phyloP scores from a whole-genome alignment of 2,329 filamentous ascomycete species.

The Leptographium procerum region DNA sequence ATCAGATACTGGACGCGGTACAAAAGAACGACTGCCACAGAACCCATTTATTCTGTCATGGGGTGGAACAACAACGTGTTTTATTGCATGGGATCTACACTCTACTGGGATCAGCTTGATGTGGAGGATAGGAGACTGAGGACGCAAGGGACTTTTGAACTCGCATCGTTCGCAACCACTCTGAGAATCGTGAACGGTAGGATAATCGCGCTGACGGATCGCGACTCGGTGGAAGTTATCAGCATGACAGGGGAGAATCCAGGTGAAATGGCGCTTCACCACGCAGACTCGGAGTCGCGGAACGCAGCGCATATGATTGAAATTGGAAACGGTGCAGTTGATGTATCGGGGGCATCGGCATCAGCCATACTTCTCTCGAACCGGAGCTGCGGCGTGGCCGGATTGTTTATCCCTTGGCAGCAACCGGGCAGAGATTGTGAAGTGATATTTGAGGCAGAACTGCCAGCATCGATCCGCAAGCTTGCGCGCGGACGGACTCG shows the following conservation, averaged over 20 bases:
- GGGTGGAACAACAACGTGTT: constrained; percentile 45
- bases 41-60: constrained; percentile 44
- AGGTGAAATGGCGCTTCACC: constrained; percentile 27
- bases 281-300: constrained; percentile 34
- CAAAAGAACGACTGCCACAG: constrained; percentile 27
- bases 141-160: constrained; percentile 30
- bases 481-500: constrained; percentile 42
- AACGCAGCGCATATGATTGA: constrained; percentile 35
- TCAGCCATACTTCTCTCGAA: constrained; percentile 38
- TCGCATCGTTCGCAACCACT: constrained; percentile 42
- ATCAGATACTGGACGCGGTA: constrained; percentile 45
- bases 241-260: constrained; percentile 27
- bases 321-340: constrained; percentile 19
- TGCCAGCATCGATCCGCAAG: constrained; percentile 45
- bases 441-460: constrained; percentile 42
- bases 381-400: constrained; percentile 32
- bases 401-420: constrained; percentile 38
- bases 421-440: constrained; percentile 29
- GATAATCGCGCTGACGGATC: constrained; percentile 38
- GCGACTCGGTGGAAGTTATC: constrained; percentile 45
- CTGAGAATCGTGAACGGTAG: constrained; percentile 35
- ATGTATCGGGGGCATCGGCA: constrained; percentile 21
- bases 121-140: constrained; percentile 38
- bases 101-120: constrained; percentile 48
- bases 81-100: constrained; percentile 37